Percentiles rank a stretch among this genome's conserved stretches.
phyloP scores from a whole-genome alignment of 345 rosid species.

The Linum usitatissimum region DNA sequence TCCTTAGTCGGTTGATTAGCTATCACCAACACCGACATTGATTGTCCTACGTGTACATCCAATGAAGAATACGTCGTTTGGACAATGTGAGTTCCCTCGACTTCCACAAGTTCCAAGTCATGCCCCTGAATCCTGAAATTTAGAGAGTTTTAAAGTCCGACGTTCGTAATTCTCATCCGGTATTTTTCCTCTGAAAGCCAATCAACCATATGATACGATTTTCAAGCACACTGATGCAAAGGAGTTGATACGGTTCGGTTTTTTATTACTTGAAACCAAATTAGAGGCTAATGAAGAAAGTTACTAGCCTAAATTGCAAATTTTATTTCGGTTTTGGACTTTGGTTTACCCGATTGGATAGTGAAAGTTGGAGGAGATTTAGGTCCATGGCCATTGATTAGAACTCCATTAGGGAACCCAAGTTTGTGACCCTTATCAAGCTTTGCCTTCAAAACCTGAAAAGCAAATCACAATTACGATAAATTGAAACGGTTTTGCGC shows the following conservation, averaged over 20 bases:
- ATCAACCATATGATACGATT: too few species aligned
- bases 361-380: background rate
- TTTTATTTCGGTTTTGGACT: background rate
- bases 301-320: background rate
- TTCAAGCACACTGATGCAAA: background rate
- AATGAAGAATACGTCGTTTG: background rate
- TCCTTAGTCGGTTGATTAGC: constrained; percentile 1
- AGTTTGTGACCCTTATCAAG: background rate
- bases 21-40: background rate
- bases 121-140: constrained; percentile 3
- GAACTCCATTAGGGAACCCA: background rate
- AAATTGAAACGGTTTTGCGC: too few species aligned
- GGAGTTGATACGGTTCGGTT: background rate
- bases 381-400: constrained; percentile 2
- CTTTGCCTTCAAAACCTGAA: background rate
- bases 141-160: background rate
- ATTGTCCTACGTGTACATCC: constrained; percentile 1
- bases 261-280: background rate
- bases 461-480: too few species aligned
- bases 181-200: background rate
- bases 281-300: background rate
- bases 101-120: background rate
- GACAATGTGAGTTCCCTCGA: background rate
- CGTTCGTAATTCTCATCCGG: background rate
- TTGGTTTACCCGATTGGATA: background rate